Conservation (phyloP, 345 rosid genomes). For the Odontarrhena argentea region DNA sequence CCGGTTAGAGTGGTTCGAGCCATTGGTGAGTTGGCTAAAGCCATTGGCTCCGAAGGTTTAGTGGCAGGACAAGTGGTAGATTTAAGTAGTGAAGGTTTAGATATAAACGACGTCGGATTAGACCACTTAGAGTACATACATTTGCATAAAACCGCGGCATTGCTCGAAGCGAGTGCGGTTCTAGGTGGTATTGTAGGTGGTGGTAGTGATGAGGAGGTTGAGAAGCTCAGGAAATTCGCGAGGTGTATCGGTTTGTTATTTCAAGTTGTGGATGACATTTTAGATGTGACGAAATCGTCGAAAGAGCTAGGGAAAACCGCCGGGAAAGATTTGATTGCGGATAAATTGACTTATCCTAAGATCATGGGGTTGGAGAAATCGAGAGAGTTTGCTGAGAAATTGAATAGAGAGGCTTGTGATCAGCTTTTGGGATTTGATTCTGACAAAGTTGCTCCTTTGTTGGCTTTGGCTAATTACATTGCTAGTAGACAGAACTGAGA, state of each 20-base stretch:
- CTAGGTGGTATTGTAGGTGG: conserved; percentile 84
- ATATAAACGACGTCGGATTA: conserved; percentile 53
- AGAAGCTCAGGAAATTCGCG: conserved; percentile 72
- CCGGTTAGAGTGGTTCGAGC: conserved; percentile 60
- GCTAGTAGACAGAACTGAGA: conserved; percentile 72
- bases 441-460: conserved; percentile 75
- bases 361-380: conserved; percentile 84
- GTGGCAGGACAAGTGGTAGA: conserved; percentile 95
- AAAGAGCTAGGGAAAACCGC: conserved; percentile 90
- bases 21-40: conserved; percentile 66
- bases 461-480: conserved; percentile 87
- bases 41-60: conserved; percentile 66
- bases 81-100: conserved; percentile 61
- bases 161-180: conserved; percentile 80
- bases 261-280: conserved; percentile 96
- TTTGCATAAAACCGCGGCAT: conserved; percentile 80
- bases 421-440: conserved; percentile 66
- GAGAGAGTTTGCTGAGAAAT: conserved; percentile 62
- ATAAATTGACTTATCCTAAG: conserved; percentile 79
- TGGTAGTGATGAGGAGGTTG: conserved; percentile 68
- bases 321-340: conserved; percentile 89
- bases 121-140: conserved; percentile 83
- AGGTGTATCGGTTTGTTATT: conserved; percentile 75
- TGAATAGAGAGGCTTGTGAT: conserved; percentile 69
- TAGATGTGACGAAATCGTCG: conserved; percentile 85